These are phyloP conservation scores for Fusarium decemcellulare DNA, from an alignment of 2,329 filamentous ascomycete species.

Conservation along the genomic window DNA sequence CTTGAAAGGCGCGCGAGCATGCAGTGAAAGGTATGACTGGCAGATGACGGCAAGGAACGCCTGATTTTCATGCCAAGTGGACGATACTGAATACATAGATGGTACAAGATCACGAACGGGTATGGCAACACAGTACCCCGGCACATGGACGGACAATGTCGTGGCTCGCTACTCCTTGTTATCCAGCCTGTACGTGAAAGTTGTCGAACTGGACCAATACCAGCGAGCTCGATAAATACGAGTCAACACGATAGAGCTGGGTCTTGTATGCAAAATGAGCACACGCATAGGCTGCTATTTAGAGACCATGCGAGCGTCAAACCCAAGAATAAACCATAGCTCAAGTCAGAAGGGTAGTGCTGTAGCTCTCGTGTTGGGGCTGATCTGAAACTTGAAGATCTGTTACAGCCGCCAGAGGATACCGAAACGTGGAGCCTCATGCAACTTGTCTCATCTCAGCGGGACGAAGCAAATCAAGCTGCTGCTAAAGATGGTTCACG, in stretches of 20 bases:
- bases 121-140: too few species aligned
- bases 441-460: slow-evolving; percentile 27
- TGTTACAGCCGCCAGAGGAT: slow-evolving; percentile 7
- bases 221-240: not conserved
- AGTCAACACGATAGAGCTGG: not conserved
- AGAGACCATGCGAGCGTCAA: not conserved
- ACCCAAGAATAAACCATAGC: not conserved
- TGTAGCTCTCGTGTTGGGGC: slow-evolving; percentile 1
- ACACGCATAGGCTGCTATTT: not conserved
- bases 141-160: too few species aligned
- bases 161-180: too few species aligned
- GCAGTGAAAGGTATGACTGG: not conserved
- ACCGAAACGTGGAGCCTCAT: slow-evolving; percentile 37
- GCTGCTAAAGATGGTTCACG: slow-evolving; percentile 19
- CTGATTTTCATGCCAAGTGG: too few species aligned
- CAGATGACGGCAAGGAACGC: not conserved
- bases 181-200: too few species aligned
- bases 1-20: not conserved
- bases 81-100: too few species aligned
- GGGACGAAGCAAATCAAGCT: slow-evolving; percentile 12
- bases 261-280: not conserved
- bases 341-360: not conserved
- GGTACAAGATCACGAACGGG: too few species aligned
- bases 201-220: not conserved
- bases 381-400: slow-evolving; percentile 20